phyloP scores from a whole-genome alignment of 2,329 filamentous ascomycete genomes.

The Alternaria arbusti region DNA sequence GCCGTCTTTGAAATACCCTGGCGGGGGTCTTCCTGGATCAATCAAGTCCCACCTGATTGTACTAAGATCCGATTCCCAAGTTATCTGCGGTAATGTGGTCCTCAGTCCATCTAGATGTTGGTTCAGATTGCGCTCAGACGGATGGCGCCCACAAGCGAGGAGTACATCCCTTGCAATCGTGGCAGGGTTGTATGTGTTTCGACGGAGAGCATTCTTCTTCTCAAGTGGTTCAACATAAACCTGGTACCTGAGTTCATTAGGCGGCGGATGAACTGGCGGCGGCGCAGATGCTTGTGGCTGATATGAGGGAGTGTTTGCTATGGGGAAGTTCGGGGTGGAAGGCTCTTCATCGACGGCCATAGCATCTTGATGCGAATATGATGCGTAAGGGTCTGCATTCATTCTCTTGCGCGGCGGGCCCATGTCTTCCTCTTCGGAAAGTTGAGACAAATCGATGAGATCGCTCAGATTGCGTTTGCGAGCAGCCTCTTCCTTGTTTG shows the following conservation, averaged over 20 bases:
- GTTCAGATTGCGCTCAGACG: conserved; percentile 65
- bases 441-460: conserved; percentile 58
- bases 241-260: conserved; percentile 24
- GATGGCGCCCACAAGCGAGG: conserved; percentile 67
- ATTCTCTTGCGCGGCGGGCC: conserved; percentile 45
- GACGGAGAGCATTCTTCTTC: conserved; percentile 54
- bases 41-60: conserved; percentile 68
- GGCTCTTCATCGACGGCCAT: conserved; percentile 23
- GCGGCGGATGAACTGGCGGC: conserved; percentile 5
- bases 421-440: conserved; percentile 54
- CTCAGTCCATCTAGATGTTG: conserved; percentile 61
- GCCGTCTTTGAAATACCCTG: conserved; percentile 39
- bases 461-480: conserved; percentile 62
- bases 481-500: conserved; percentile 62
- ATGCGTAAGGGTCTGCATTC: conserved; percentile 16
- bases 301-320: conserved; percentile 17
- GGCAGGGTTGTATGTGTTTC: conserved; percentile 63
- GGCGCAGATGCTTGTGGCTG: conserved; percentile 12
- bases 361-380: conserved; percentile 14
- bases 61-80: conserved; percentile 58
- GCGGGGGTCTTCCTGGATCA: conserved; percentile 60
- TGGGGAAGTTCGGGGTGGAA: conserved; percentile 31
- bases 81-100: conserved; percentile 52
- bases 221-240: conserved; percentile 55
- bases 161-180: conserved; percentile 70